Evolutionary conservation across 140 eudicot species (phyloP), one percentile per base, ranked within the genome.

Genomic region (Eryngium alpinum): DNA sequence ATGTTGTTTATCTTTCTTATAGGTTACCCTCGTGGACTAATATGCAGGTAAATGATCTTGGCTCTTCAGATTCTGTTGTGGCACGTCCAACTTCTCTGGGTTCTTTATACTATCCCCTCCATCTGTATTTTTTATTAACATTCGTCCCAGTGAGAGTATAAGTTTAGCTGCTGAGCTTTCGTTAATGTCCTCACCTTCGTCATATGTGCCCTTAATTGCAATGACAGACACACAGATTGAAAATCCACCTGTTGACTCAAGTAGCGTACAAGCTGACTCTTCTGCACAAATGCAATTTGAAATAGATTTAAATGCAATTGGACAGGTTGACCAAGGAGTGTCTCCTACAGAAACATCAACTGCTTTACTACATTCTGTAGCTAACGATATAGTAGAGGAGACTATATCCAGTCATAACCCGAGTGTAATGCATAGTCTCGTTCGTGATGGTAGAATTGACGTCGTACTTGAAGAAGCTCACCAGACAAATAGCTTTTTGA

Each of bases 21-120:
- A 70, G 86, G 60, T 80, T 62, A 66, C 38, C n/a, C 56, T 66
- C 28, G 81, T 81, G 69, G 79, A 86, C 83, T 83, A 62, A 65
- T 87, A 79, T 89, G 81, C 89, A 96, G 99, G 99, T 96, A 82
- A 96, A 96, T 82, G 98, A 96, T 87, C 92, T 96, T 66, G 97
- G 93, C 90, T 86, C 96, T 70, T 88, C 98, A 71, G 97, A 96
- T 87, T 84, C 96, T 60, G 80, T 92, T 19, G 90, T 96, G 96
- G 91, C 92, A 63, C 83, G 80, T 29, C 97, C 98, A 50, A 93
- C 98, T 32, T 91, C 97, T 79, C 85, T 84, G 44, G 97, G 96
- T 71, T 87, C 88, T 83, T 81, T 90, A 81, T 92, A 84, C 56
- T 92, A 96, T 56, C 99, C 98, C 97, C 97, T 75, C 97, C 98